Base-by-base conservation (phyloP, 768 basidiomycete species). In the Hygrocybe punicea region DNA sequence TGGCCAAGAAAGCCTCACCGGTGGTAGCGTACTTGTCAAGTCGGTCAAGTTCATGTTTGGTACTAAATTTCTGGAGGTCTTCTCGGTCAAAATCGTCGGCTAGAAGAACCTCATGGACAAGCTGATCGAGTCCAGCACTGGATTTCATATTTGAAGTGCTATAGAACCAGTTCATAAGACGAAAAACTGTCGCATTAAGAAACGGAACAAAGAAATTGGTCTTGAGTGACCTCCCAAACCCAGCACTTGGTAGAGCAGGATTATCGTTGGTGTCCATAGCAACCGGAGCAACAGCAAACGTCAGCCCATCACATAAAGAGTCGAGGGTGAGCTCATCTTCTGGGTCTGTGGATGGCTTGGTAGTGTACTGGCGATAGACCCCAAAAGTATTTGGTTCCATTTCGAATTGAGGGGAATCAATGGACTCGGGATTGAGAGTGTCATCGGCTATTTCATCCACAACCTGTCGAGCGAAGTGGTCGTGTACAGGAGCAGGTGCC, bases 81-180 rank as follows among this genome's bases (percentile, higher is more conserved):
- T 63, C 34, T 1, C 6, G 51, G 9, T 66, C 35, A 56, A 67
- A 73, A 36, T 72, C 70, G 2, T 60, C 36, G 0, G 51, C 53
- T 1, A 67, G 56, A 8, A 74, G 34, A 4, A 70, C 66, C n/a
- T 66, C 61, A 14, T 68, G 33, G 6, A 73, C 62, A 2, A 74
- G 61, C 1, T 39, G 4, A 17, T 68, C 42, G 0, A 72, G 39
- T 6, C 70, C 63, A 0, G 48, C 46, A 11, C 60, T 25, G 8
- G 70, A 69, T 46, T 69, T 69, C 4, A 53, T 50, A 19, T 56
- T 56, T 0, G 49, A 34, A 2, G 56, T 57, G 4, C 25, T 29
- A 40, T 67, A 64, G 25, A 63, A 63, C 69, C 65, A 71, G 13
- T 52, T 36, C 60, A 72, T 68, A 0, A 71, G 39, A 29, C 58